Percentiles rank a stretch among this genome's conserved stretches.
Evolutionary conservation across 805 yeast genomes (phyloP).

Genomic region (Candida maltosa): DNA sequence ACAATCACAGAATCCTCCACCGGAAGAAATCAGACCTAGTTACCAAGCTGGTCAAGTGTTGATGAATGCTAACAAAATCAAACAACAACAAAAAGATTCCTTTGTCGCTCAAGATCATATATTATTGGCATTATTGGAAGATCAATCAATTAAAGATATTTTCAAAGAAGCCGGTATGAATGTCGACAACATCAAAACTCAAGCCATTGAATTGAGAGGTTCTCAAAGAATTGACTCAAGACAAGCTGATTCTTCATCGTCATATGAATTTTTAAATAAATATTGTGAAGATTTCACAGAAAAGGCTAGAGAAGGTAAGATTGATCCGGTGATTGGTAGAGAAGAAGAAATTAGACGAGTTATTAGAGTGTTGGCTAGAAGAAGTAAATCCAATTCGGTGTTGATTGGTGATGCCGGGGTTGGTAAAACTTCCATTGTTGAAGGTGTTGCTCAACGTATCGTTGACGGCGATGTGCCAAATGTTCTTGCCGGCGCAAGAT

Average conservation of each 20-base stretch:
- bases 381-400: slow-evolving; percentile 95
- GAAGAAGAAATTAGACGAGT: slow-evolving; percentile 97
- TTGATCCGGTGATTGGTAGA: slow-evolving; percentile 98
- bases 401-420: slow-evolving; percentile 99
- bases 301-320: slow-evolving; percentile 87
- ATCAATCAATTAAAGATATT: slow-evolving; percentile 62
- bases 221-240: slow-evolving; percentile 89
- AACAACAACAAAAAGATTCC: slow-evolving; percentile 83
- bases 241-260: slow-evolving; percentile 85
- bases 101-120: slow-evolving; percentile 94
- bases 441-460: slow-evolving; percentile 97
- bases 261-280: slow-evolving; percentile 79
- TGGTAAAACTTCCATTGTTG: slow-evolving; percentile 97
- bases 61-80: slow-evolving; percentile 70
- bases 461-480: slow-evolving; percentile 94
- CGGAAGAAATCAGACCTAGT: slow-evolving; percentile 73
- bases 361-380: slow-evolving; percentile 91
- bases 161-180: slow-evolving; percentile 72
- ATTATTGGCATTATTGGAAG: slow-evolving; percentile 80
- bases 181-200: slow-evolving; percentile 69
- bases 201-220: slow-evolving; percentile 80
- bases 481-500: slow-evolving; percentile 73
- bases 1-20: slow-evolving; percentile 89
- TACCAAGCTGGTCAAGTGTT: slow-evolving; percentile 75
- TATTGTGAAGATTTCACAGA: slow-evolving; percentile 94